Conservation (phyloP, 345 rosid species). For the Cardiospermum halicacabum region DNA sequence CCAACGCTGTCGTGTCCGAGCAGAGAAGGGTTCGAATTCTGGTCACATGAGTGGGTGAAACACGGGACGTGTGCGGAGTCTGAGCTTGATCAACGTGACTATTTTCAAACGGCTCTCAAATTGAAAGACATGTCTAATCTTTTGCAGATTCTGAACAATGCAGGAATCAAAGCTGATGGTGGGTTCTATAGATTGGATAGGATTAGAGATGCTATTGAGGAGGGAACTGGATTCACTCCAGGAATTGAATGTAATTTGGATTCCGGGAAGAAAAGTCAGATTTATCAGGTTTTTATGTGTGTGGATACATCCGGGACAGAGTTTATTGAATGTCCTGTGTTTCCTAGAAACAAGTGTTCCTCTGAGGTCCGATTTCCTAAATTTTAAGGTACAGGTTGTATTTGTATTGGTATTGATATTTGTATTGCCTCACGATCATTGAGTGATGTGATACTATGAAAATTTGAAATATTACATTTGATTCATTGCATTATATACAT, state of each 20-base stretch:
- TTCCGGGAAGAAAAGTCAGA: conserved; percentile 39
- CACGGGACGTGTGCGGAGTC: conserved; percentile 86
- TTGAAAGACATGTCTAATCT: conserved; percentile 50
- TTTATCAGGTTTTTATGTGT: conserved; percentile 53
- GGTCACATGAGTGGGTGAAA: conserved; percentile 85
- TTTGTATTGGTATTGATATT: too few relatives aligned
- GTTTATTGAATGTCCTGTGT: conserved; percentile 57
- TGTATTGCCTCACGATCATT: too few relatives aligned
- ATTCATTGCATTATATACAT: too few relatives aligned
- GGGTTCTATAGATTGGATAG: conserved; percentile 35
- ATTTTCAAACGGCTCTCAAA: conserved; percentile 54
- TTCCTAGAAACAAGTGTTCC: conserved; percentile 39
- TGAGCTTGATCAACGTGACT: conserved; percentile 56
- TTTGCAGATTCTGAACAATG: conserved; percentile 41
- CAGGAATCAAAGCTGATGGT: conserved; percentile 64
- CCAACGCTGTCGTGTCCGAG: conserved; percentile 77
- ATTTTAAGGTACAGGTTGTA: conserved; percentile 32
- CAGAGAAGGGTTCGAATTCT: conserved; percentile 50
- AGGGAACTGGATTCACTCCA: conserved; percentile 41
- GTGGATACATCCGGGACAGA: conserved; percentile 64
- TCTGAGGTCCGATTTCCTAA: conserved; percentile 52
- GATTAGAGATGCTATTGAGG: conserved; percentile 44
- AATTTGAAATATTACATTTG: too few relatives aligned
- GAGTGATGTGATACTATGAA: too few relatives aligned
- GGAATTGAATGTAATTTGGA: conserved; percentile 65